These are phyloP conservation scores for Phytopythium oedochilum DNA, from an alignment of 352 stramenopile genomes.

Conservation along the genomic window DNA sequence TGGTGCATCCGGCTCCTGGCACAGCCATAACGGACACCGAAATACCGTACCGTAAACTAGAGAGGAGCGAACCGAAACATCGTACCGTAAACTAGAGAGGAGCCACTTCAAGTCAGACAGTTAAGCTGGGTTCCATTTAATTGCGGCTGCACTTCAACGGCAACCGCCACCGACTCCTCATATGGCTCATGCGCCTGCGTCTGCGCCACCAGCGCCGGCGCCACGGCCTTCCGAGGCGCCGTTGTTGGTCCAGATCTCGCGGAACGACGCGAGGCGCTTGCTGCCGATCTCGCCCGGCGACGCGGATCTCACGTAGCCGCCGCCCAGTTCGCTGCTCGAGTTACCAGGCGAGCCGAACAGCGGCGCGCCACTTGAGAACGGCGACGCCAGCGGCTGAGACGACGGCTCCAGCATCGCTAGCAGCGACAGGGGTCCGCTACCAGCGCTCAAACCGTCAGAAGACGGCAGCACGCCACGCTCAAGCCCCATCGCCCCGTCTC, in stretches of 20 bases:
- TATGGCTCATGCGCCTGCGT: no score
- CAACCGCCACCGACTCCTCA: no score
- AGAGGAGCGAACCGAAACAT: no score
- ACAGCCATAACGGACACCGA: no score
- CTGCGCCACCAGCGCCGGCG: neutral
- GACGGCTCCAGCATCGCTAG: neutral
- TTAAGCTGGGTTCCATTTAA: no score
- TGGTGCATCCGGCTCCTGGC: no score
- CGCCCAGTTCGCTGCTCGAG: neutral
- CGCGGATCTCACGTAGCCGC: neutral
- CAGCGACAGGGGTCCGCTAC: neutral
- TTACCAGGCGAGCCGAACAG: neutral
- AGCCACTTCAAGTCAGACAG: no score
- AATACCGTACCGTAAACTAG: no score
- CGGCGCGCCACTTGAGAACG: neutral
- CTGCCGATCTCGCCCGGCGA: slow-evolving; percentile 1
- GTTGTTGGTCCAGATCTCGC: neutral
- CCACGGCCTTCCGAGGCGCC: neutral
- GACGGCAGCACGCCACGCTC: neutral
- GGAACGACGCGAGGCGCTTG: slow-evolving; percentile 2
- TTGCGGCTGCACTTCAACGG: no score
- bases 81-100: no score
- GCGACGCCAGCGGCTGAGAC: neutral
- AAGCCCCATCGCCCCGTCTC: neutral
- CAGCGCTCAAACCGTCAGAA: neutral